Base-by-base conservation (phyloP, 2,329 filamentous ascomycete species). In the Fusarium sp. region DNA sequence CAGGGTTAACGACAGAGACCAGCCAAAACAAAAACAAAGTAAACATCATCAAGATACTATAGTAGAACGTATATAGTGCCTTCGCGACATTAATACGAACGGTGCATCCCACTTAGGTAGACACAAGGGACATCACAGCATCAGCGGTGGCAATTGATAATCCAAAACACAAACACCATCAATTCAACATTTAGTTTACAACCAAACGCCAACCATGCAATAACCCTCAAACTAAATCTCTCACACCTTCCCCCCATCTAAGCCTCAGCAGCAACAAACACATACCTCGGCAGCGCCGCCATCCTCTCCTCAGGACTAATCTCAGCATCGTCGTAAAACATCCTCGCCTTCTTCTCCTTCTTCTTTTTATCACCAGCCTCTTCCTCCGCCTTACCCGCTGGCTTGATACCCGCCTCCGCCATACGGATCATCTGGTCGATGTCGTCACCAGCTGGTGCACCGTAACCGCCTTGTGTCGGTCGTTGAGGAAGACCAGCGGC, bases 231-330 rank as follows among this genome's bases (percentile, higher is more conserved):
- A 18, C 28, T 33, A 13, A 8, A n/a, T 10, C 42, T 35, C 26
- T 33, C 5, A 24, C 10, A 60, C 18, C 43, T 37, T 46, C 37
- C 48, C n/a, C 46, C 56, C 41, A 5, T 18, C 57, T 71, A 70
- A 29, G 66, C 74, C 16, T 57, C 75, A 28, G 74, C 69, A 8
- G 77, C 72, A 33, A 66, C 70, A 58, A 88, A 92, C 74, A 90
- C 89, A 83, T 97, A 97, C 80, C 89, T 90, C 65, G 92, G 85
- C 82, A 96, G 83, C 76, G 84, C 82, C 28, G 93, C 91, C 92
- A 97, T 94, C 81, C 91, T 93, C 85, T 97, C 94, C 82, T 98
- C 94, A 3, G 93, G 92, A 75, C 92, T 96, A 75, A 90, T 83
- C 61, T 92, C 90, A 52, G 91, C 89, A 77, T 97, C 93, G 66